Evolutionary conservation across 371 early-diverging fungal genomes (phyloP), one percentile per base, ranked within the genome.

Genomic region (Lichtheimia ramosa): DNA sequence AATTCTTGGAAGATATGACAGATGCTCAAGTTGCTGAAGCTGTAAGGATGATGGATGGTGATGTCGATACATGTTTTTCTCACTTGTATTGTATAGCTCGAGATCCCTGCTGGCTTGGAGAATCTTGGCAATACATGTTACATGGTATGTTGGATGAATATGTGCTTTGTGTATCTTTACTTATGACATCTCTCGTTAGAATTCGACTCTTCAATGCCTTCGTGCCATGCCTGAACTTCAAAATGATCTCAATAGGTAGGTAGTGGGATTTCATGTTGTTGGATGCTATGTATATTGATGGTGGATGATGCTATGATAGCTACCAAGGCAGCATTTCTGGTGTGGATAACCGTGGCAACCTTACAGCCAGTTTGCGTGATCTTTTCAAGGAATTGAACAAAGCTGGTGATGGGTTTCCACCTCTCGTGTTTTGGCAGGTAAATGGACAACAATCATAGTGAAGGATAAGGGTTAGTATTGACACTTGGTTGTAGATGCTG

Each of bases 111-210:
- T 13, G 99, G 97, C 27, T 77, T 98, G 42, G 80, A 77, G 39
- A 98, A 98, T 66, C 73, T 97, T 40, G 99, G 99, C 16, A 99
- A 99, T 77, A 99, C 99, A 1, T 99, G 99, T 75, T 99, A 97
- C 67, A 91, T 98, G 95, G 87, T 87, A 79, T 59, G 53, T 34
- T 7, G 49, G 7, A 34, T 34, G 2, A 8, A 8, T 6, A 34
- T 34, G 34, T 34, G 34, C n/a, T 34, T 5, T 34, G 34, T 34
- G 34, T 34, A 4, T 8, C 10, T 34, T 5, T 43, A 23, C 12
- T 14, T 6, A 27, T 21, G n/a, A n/a, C 5, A 12, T 13, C 42
- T 10, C 25, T 24, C 43, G 10, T 4, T 77, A 86, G 87, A 99
- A 97, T 73, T 87, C 98, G 2, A 90, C 96, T 2, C 70, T 99